Base-by-base conservation (phyloP, 345 rosid genomes). In the Corchorus capsularis region DNA sequence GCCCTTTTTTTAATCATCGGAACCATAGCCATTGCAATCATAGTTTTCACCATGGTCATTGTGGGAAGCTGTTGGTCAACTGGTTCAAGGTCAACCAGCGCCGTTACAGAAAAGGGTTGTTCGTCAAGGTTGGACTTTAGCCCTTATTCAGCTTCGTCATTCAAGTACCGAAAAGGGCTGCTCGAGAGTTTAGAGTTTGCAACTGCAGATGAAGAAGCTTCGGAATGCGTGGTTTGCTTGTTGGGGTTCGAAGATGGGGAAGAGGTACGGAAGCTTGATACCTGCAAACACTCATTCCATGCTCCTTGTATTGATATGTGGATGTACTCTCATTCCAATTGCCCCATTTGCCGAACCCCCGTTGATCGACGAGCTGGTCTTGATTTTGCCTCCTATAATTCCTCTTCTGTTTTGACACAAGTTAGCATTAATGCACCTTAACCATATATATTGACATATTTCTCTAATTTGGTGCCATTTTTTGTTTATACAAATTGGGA, bases 271-370 rank as follows among this genome's bases (percentile, higher is more conserved):
- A 75, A 61, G 45, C 77, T 84, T n/a, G 76, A 82, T 1, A 22
- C 45, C 4, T 84, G 87, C 63, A 79, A 65, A 34, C 87, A 81
- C 75, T 76, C 76, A 0, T 84, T 79, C 35, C 87, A 84, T 57
- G 79, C 79, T 35, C 70, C 81, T 59, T 79, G 87, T 60, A 79
- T 84, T 9, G 83, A 76, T 46, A 83, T 75, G 86, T 80, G 86
- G 86, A 72, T 80, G 19, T 80, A 63, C 61, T 72, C 82, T 50
- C 87, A 84, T 74, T 65, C 60, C 22, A 69, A 73, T 14, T 84
- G 87, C 71, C 87, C 87, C 0, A 62, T 84, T 32, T 84, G 87
- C 39, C 84, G 87, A 0, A 71, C 81, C 6, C 52, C 75, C 3
- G 82, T 81, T 13, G n/a, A 32, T 61, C 64, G 64, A 27, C 63